Base-by-base conservation (phyloP, 768 basidiomycete species). In the Polyporus arcularius region DNA sequence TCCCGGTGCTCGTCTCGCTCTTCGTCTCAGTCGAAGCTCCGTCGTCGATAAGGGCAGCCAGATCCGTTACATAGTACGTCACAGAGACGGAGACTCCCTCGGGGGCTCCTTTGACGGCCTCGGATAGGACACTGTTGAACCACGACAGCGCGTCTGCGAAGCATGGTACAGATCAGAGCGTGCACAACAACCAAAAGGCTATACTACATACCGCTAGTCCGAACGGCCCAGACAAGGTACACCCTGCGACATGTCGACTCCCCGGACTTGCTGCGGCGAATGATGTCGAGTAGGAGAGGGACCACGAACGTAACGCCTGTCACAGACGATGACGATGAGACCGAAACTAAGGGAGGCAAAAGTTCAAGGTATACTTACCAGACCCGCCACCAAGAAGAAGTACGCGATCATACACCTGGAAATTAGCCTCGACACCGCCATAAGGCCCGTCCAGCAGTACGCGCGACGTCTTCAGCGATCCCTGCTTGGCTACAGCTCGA, bases 381-480 rank as follows among this genome's bases (percentile, higher is more conserved):
- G 63, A 72, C 0, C 75, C 76, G 16, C 75, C 73, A 21, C 72
- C 74, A 28, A 75, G 58, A 11, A 77, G 62, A 21, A 72, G 58
- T 4, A 75, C 71, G 1, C 63, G 54, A 42, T 76, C 73, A 32
- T 68, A 73, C n/a, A 45, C 45, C 60, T 65, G 49, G 47, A 76
- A 38, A 43, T 69, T 49, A 0, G 65, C 62, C 51, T 70, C 68
- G 28, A 72, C 31, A 2, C 73, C 73, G 38, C 70, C 70, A 41
- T 73, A 71, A 16, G 73, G 73, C 0, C 74, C 73, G 42, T 72
- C 70, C n/a, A 72, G 26, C 45, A 71, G 53, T 3, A 72, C 66
- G 30, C 70, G 62, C 32, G 67, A 62, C 53, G 65, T 61, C 15
- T 51, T 59, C 38, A 49, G 50, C 6, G 65, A 67, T 15, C 65